These are phyloP conservation scores for Scheffersomyces coipomensis DNA, from an alignment of 805 yeast species.

Conservation along the genomic window DNA sequence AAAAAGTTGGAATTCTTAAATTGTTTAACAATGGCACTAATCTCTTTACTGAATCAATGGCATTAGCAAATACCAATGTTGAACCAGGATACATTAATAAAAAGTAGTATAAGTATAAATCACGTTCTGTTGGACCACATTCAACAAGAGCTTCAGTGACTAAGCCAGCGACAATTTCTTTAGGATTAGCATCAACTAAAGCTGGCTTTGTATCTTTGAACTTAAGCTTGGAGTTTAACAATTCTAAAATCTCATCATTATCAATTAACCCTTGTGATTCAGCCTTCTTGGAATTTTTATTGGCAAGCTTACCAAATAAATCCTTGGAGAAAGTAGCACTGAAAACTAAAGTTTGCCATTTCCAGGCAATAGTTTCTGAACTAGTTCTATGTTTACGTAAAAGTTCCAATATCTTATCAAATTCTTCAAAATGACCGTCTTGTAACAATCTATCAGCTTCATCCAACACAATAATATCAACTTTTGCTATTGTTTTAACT, in stretches of 20 bases:
- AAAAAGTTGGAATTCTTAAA: conserved; percentile 65
- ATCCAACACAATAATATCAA: conserved; percentile 69
- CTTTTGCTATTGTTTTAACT: conserved; percentile 39
- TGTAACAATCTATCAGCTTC: conserved; percentile 95
- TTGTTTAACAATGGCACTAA: conserved; percentile 72
- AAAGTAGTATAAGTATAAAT: conserved; percentile 85
- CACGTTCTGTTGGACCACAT: conserved; percentile 88
- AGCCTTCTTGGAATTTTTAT: conserved; percentile 19
- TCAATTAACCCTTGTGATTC: conserved; percentile 36
- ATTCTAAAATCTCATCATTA: conserved; percentile 59
- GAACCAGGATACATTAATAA: conserved; percentile 82
- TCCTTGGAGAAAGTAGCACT: conserved; percentile 91
- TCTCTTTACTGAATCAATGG: conserved; percentile 93
- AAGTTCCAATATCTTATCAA: conserved; percentile 71
- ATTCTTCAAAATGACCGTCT: conserved; percentile 94
- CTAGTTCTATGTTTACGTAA: conserved; percentile 51
- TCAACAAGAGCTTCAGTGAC: conserved; percentile 86
- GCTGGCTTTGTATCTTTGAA: conserved; percentile 67
- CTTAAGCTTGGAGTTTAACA: conserved; percentile 66
- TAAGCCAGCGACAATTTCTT: conserved; percentile 69
- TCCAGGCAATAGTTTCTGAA: conserved; percentile 30
- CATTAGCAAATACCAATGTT: conserved; percentile 87
- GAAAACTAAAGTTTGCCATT: conserved; percentile 85
- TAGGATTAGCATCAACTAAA: conserved; percentile 84
- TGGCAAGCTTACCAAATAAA: conserved; percentile 71